phyloP scores from a whole-genome alignment of 2,329 filamentous ascomycete genomes.

The Xylaria sp. region DNA sequence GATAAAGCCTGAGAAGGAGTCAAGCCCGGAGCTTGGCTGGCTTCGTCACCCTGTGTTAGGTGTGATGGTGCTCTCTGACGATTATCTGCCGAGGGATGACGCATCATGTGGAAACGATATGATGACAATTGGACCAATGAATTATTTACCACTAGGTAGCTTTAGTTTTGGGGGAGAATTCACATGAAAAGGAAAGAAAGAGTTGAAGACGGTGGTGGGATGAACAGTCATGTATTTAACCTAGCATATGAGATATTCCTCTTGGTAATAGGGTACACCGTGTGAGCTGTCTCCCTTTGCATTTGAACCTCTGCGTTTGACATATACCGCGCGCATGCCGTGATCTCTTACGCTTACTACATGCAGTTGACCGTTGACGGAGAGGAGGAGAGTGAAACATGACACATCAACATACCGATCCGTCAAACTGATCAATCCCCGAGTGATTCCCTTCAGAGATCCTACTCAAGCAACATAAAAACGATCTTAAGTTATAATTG shows the following conservation, averaged over 20 bases:
- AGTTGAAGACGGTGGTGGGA: not conserved
- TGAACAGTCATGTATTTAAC: not conserved
- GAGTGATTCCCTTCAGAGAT: no score
- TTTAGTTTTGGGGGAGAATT: not conserved
- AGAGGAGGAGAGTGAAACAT: not conserved
- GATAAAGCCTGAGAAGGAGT: not conserved
- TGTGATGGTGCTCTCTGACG: not conserved
- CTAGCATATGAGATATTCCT: no score
- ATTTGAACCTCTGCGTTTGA: no score
- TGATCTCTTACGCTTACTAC: not conserved
- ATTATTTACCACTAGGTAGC: no score
- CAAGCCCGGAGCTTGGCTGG: not conserved
- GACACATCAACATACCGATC: not conserved
- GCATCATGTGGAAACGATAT: not conserved
- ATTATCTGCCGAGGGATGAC: not conserved
- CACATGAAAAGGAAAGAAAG: no score
- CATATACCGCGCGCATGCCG: not conserved
- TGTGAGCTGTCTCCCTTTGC: not conserved
- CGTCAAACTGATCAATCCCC: not conserved
- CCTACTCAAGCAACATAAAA: no score
- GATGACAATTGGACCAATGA: no score
- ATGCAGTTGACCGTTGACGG: slow-evolving; percentile 1
- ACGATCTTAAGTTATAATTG: no score
- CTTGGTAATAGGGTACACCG: no score
- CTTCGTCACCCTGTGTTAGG: not conserved